These are phyloP conservation scores for Phytophthora litchii DNA, from an alignment of 352 stramenopile genomes.

Conservation along the genomic window DNA sequence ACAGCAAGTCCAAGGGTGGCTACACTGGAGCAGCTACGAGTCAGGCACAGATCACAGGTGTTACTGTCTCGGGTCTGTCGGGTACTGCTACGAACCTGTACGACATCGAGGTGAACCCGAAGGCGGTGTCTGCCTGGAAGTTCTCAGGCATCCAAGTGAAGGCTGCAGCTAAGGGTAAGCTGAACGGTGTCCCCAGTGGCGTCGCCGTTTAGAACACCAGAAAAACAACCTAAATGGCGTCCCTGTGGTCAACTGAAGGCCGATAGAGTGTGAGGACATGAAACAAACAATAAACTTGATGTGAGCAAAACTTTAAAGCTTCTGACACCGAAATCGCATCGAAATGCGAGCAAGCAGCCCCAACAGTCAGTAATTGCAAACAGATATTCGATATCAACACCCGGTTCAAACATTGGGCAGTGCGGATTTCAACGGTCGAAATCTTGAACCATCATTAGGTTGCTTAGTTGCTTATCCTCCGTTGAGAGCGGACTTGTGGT, in stretches of 20 bases:
- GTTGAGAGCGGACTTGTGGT: not conserved
- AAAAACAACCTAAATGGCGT: not conserved
- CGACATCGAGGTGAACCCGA: slow-evolving; percentile 27
- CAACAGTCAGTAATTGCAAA: not conserved
- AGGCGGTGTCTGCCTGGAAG: slow-evolving; percentile 28
- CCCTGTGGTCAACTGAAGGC: not conserved
- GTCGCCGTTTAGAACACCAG: slow-evolving; percentile 13
- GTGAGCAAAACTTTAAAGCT: not conserved
- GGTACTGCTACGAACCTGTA: slow-evolving; percentile 25
- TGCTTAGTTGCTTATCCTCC: not conserved
- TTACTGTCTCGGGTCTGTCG: slow-evolving; percentile 11
- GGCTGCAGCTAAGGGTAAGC: slow-evolving; percentile 17
- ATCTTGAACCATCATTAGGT: not conserved
- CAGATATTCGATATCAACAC: not conserved
- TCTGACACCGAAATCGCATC: slow-evolving; percentile 1
- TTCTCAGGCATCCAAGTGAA: slow-evolving; percentile 26
- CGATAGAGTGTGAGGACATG: slow-evolving; percentile 3
- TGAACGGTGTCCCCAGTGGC: slow-evolving; percentile 18
- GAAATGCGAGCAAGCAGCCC: not conserved
- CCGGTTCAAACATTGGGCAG: not conserved
- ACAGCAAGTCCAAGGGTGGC: slow-evolving; percentile 15
- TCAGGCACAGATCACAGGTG: slow-evolving; percentile 6
- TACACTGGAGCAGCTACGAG: slow-evolving; percentile 8
- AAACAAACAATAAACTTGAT: slow-evolving; percentile 18
- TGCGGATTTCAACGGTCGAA: not conserved